Evolutionary conservation across 2,329 filamentous ascomycete species (phyloP).

Genomic region (Fusarium dlaminii): DNA sequence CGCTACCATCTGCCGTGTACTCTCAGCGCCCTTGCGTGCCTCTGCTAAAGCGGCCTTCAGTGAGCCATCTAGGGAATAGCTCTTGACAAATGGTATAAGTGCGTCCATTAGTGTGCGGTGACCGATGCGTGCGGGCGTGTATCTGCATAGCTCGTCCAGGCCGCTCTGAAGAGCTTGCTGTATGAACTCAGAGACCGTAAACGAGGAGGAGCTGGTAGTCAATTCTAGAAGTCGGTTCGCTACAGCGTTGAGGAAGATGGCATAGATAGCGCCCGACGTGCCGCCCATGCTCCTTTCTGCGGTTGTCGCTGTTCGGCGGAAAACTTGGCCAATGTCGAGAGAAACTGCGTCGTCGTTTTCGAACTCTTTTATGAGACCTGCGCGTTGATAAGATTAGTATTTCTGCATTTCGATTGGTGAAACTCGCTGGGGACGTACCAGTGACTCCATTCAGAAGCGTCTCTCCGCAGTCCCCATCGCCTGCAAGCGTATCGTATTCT

Average conservation of each 20-base stretch:
- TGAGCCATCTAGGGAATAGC: conserved; percentile 58
- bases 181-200: conserved; percentile 7
- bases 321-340: conserved; percentile 36
- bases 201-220: not conserved
- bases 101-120: conserved; percentile 80
- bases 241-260: conserved; percentile 80
- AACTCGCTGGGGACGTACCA: conserved; percentile 3
- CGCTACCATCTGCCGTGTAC: conserved; percentile 78
- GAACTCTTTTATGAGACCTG: conserved; percentile 40
- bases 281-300: conserved; percentile 76
- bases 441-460: conserved; percentile 43
- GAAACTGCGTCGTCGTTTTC: conserved; percentile 17
- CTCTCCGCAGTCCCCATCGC: conserved; percentile 49
- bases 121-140: conserved; percentile 77
- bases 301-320: conserved; percentile 33
- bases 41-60: conserved; percentile 51
- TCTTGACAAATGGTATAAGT: conserved; percentile 73
- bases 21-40: conserved; percentile 60
- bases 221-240: conserved; percentile 50
- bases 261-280: conserved; percentile 79
- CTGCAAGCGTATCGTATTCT: conserved; percentile 46
- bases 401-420: not conserved
- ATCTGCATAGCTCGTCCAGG: conserved; percentile 48
- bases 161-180: conserved; percentile 27
- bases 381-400: not conserved